phyloP scores from a whole-genome alignment of 2,329 filamentous ascomycete genomes.

The Fusarium newnesense region DNA sequence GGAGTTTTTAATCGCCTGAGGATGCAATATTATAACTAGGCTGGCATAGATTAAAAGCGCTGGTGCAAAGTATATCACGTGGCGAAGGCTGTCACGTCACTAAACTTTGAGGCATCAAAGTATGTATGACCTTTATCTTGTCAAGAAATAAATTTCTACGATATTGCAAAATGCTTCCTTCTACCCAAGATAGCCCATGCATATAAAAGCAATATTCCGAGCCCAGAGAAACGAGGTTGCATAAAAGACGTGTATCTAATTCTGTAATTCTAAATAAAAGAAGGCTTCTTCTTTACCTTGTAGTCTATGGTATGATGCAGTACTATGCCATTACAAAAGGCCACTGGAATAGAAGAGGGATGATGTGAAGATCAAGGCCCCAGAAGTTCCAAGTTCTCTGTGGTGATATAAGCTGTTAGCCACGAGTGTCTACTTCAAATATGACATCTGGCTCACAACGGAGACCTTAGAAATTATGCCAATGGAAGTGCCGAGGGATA shows the following conservation, averaged over 20 bases:
- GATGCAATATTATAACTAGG: accelerated
- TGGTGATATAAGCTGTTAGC: too few relatives aligned
- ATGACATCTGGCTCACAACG: too few relatives aligned
- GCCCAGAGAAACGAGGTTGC: neutral
- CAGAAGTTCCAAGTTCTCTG: too few relatives aligned
- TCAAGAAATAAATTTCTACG: accelerated
- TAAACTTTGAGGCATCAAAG: too few relatives aligned
- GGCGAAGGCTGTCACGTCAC: accelerated
- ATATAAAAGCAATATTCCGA: neutral
- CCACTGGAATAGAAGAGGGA: too few relatives aligned
- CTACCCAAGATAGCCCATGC: accelerated
- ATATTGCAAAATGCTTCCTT: neutral
- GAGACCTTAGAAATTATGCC: too few relatives aligned
- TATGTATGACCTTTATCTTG: accelerated
- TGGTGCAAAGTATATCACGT: neutral
- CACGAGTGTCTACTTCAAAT: too few relatives aligned
- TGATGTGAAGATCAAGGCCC: neutral
- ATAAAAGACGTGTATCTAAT: too few relatives aligned
- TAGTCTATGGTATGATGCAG: accelerated
- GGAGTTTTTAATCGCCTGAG: accelerated
- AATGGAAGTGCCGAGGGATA: accelerated
- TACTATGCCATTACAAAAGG: accelerated
- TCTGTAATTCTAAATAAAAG: neutral
- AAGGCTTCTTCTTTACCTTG: neutral
- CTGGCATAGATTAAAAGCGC: too few relatives aligned